These are phyloP conservation scores for Talaromyces sp. DNA, from an alignment of 2,329 filamentous ascomycete species.

Conservation along the genomic window DNA sequence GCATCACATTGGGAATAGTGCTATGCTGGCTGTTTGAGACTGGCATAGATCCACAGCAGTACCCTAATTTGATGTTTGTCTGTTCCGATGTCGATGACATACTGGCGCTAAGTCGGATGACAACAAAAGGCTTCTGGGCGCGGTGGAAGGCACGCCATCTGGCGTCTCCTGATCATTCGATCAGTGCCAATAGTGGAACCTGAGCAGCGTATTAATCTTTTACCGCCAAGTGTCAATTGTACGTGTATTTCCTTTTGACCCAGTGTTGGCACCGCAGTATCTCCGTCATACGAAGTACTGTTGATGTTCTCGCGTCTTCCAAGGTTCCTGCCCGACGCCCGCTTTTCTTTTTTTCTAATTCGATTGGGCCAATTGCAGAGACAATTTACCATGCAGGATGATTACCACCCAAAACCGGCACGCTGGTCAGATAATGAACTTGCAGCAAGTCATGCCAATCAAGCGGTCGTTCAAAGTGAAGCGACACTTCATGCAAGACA, in stretches of 20 bases:
- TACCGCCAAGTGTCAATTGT: not conserved
- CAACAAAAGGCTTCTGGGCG: constrained; percentile 2
- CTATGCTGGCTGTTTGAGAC: constrained; percentile 6
- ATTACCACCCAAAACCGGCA: constrained; percentile 14
- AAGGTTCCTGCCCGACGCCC: constrained; percentile 19
- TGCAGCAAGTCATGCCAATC: constrained; percentile 9
- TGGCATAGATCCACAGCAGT: constrained; percentile 8
- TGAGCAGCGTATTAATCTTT: constrained; percentile 23
- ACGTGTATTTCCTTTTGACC: not conserved
- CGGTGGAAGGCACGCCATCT: not conserved
- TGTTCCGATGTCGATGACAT: constrained; percentile 1
- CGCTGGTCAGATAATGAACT: constrained; percentile 17
- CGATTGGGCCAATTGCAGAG: constrained; percentile 14
- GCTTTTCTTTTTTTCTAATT: not conserved
- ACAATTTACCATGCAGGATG: constrained; percentile 13
- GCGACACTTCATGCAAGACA: constrained; percentile 17
- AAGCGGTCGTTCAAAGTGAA: constrained; percentile 20
- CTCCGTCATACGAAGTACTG: not conserved
- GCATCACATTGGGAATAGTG: constrained; percentile 11
- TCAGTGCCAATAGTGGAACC: constrained; percentile 26
- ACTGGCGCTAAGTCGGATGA: not conserved
- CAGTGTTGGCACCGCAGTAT: not conserved
- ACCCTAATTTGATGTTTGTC: not conserved
- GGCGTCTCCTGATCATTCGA: constrained; percentile 21
- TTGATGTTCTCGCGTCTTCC: not conserved